phyloP scores from a whole-genome alignment of 116 monocot genomes.

The Papilionanthe hybrid region DNA sequence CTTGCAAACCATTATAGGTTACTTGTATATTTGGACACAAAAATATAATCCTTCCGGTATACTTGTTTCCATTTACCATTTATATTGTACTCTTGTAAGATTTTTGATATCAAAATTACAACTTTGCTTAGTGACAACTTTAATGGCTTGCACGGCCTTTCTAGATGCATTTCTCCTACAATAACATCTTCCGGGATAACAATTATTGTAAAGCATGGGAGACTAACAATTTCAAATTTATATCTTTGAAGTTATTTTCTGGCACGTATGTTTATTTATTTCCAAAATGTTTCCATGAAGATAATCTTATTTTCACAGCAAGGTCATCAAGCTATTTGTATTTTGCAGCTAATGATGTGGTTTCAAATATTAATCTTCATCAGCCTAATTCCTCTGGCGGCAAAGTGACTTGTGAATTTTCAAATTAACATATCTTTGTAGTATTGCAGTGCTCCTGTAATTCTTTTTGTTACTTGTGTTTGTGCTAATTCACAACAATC shows the following conservation, averaged over 20 bases:
- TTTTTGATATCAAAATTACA: no score
- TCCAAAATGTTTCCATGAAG: constrained; percentile 26
- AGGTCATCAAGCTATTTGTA: constrained; percentile 26
- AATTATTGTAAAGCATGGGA: neutral
- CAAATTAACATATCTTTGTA: neutral
- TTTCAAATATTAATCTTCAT: constrained; percentile 29
- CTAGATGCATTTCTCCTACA: neutral
- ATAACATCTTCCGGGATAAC: neutral
- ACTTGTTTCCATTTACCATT: neutral
- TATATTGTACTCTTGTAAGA: neutral
- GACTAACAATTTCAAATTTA: neutral
- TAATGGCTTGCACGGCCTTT: neutral
- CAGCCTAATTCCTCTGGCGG: constrained; percentile 33
- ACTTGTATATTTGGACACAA: neutral
- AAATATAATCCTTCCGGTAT: neutral
- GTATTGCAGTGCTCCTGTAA: neutral
- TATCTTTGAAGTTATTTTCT: neutral
- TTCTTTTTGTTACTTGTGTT: neutral
- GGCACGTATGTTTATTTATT: neutral
- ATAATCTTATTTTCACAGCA: constrained; percentile 52
- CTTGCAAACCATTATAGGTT: neutral
- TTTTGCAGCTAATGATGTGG: constrained; percentile 26
- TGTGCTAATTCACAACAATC: neutral
- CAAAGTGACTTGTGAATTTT: constrained; percentile 28
- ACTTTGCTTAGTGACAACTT: neutral